These are phyloP conservation scores for Entomortierella parvispora DNA, from an alignment of 192 early-diverging fungal genomes.

Conservation along the genomic window DNA sequence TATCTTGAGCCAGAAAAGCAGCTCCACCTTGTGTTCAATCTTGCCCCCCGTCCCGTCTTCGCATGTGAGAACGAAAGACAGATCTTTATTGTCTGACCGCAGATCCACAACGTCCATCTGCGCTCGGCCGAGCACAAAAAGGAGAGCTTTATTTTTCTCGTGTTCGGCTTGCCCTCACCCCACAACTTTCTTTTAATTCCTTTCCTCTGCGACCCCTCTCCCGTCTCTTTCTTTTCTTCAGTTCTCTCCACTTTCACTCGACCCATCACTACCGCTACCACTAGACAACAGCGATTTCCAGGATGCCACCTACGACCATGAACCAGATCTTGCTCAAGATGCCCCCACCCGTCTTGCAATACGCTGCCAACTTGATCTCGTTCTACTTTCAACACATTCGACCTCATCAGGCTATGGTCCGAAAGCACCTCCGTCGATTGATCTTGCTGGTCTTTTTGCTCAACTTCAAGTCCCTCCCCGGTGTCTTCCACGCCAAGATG, in stretches of 20 bases:
- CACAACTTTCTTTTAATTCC: neutral
- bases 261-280: neutral
- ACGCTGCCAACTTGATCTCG: constrained; percentile 42
- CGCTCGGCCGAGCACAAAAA: neutral
- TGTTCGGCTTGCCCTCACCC: neutral
- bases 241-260: neutral
- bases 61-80: no score
- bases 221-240: neutral
- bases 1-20: no score
- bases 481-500: constrained; percentile 49
- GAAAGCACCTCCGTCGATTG: constrained; percentile 36
- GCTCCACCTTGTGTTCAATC: no score
- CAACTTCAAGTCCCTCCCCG: constrained; percentile 48
- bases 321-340: constrained; percentile 41
- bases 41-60: no score
- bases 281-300: neutral
- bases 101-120: no score
- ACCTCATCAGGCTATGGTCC: constrained; percentile 17
- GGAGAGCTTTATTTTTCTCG: neutral
- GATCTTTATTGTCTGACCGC: no score
- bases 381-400: constrained; percentile 50
- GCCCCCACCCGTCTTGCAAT: constrained; percentile 33
- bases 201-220: neutral
- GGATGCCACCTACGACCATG: constrained; percentile 42
- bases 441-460: constrained; percentile 27